Evolutionary conservation across 192 early-diverging fungal species (phyloP).

Genomic region (Entophlyctis luteolus): DNA sequence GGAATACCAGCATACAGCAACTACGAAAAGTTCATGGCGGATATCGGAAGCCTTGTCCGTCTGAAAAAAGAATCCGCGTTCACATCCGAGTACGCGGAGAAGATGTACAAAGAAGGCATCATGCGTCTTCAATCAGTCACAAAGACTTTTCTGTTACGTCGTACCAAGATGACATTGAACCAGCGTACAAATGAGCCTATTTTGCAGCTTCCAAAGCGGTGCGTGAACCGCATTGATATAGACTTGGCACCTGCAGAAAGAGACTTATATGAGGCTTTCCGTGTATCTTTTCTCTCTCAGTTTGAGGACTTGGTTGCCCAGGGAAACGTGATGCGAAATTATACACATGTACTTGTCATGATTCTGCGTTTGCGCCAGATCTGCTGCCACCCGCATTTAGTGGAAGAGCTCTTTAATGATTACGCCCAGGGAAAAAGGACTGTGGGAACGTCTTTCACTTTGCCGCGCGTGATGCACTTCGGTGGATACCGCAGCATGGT

Average conservation of each 20-base stretch:
- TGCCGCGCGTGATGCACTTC: too few relatives aligned
- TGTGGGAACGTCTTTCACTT: too few relatives aligned
- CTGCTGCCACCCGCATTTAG: background rate
- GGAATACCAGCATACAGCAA: constrained; percentile 55
- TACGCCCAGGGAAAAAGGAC: background rate
- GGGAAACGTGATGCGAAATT: constrained; percentile 34
- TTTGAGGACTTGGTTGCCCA: background rate
- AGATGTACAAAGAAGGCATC: background rate
- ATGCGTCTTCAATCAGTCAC: background rate
- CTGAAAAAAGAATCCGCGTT: too few relatives aligned
- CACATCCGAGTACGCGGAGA: too few relatives aligned
- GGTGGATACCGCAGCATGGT: too few relatives aligned
- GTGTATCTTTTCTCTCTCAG: too few relatives aligned
- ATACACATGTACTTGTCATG: constrained; percentile 26
- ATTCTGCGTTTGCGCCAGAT: constrained; percentile 26
- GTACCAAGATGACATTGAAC: background rate
- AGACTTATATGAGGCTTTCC: constrained; percentile 1
- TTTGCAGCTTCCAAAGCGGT: background rate
- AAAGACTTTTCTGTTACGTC: background rate
- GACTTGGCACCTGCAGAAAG: background rate
- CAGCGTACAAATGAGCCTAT: background rate
- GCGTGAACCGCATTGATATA: background rate
- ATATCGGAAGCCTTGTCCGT: background rate
- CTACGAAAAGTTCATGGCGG: constrained; percentile 28
- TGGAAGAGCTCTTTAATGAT: background rate